A percentile compares a stretch with the other conserved stretches of the same genome.
These are phyloP conservation scores for Pseudocercospora macadamiae DNA, from an alignment of 2,329 filamentous ascomycete species.

Conservation along the genomic window DNA sequence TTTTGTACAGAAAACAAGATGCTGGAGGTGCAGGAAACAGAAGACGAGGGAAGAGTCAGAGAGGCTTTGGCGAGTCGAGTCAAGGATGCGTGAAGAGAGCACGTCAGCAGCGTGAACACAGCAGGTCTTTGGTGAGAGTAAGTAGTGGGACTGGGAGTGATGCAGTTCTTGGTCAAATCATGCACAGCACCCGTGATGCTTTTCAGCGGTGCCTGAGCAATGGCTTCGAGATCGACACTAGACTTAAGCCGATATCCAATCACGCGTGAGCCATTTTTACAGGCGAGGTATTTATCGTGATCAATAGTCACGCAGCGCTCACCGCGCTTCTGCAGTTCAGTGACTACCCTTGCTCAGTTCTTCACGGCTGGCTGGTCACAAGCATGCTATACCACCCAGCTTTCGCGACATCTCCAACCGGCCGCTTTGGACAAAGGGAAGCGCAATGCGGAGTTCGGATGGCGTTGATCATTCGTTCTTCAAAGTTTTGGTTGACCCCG, in stretches of 20 bases:
- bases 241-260: not conserved
- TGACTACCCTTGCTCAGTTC: not conserved
- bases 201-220: not conserved
- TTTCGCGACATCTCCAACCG: not conserved
- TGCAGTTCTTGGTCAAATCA: slow-evolving; percentile 2
- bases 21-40: not conserved
- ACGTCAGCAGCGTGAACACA: not conserved
- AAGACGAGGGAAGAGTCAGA: not conserved
- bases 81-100: not conserved
- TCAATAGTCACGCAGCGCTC: not conserved
- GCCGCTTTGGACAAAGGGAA: not conserved
- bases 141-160: not conserved
- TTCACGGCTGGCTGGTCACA: not conserved
- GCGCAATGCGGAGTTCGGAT: not conserved
- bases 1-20: not conserved
- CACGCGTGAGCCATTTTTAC: not conserved
- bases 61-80: not conserved
- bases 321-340: not conserved
- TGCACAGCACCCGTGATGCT: slow-evolving; percentile 5
- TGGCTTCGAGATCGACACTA: not conserved
- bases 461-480: slow-evolving; percentile 5
- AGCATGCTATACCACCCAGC: not conserved
- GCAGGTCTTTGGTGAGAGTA: no score
- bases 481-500: not conserved
- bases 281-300: not conserved